Evolutionary conservation across 2,329 filamentous ascomycete species (phyloP).

Genomic region (Trichoderma simmonsii): DNA sequence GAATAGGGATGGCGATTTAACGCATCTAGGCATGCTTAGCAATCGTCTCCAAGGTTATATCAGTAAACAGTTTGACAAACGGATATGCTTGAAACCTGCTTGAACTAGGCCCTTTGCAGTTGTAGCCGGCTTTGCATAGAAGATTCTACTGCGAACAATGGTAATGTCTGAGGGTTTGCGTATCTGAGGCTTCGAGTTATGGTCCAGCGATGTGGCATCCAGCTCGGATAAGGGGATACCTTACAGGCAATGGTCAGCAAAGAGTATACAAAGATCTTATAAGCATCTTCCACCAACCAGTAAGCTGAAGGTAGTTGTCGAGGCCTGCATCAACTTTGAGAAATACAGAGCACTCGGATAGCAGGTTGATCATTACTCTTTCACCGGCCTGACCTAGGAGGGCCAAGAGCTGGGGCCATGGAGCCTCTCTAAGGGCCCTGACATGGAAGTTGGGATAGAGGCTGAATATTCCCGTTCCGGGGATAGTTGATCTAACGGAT

Average conservation of each 20-base stretch:
- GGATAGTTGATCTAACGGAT: constrained; percentile 47
- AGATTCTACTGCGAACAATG: constrained; percentile 78
- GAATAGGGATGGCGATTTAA: constrained; percentile 60
- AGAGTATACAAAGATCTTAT: background rate
- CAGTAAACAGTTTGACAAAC: constrained; percentile 48
- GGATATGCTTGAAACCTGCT: constrained; percentile 76
- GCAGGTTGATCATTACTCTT: constrained; percentile 70
- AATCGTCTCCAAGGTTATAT: background rate
- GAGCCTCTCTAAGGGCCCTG: constrained; percentile 60
- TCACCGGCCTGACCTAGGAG: constrained; percentile 75
- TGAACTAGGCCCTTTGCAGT: constrained; percentile 65
- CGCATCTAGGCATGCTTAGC: constrained; percentile 57
- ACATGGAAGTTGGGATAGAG: constrained; percentile 69
- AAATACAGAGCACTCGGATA: constrained; percentile 78
- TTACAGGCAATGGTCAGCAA: constrained; percentile 24
- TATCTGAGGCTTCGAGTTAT: background rate
- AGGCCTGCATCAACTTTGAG: constrained; percentile 54
- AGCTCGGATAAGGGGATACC: constrained; percentile 51
- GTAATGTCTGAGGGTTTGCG: constrained; percentile 57
- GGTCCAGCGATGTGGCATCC: background rate
- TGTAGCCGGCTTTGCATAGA: constrained; percentile 74
- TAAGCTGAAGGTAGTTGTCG: constrained; percentile 74
- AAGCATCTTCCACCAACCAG: constrained; percentile 52
- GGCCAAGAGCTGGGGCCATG: constrained; percentile 73
- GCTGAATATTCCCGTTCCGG: constrained; percentile 65